Evolutionary conservation across 768 basidiomycete species (phyloP), one percentile per base, ranked within the genome.

Genomic region (Lactarius tabidus): DNA sequence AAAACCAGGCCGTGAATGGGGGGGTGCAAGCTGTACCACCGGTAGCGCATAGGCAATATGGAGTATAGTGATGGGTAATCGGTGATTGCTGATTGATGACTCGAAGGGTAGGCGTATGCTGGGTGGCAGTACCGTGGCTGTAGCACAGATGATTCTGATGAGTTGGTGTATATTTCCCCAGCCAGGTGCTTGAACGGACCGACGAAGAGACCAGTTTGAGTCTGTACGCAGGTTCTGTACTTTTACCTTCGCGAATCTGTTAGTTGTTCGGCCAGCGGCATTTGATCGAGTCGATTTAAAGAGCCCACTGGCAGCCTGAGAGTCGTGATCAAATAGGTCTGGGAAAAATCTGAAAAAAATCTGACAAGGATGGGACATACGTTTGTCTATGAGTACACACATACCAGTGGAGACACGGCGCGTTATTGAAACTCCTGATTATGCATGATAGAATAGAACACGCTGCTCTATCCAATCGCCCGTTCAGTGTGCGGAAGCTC

Each of bases 21-120:
- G 53, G 62, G 14, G 64, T 73, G 69, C 72, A 78, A 76, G 70
- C 75, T 71, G 66, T 80, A 82, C 70, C 77, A 80, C 43, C 68
- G 74, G 26, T 51, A 71, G 71, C 59, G n/a, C 52, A 28, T n/a
- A 18, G 23, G 18, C 18, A 35, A 33, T 59, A 26, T 54, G 52
- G 10, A 28, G 18, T 20, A 54, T 12, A 10, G 14, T 51, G 48
- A 15, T 15, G 14, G 6, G 48, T 51, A 28, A 15, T 15, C 10
- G 26, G 12, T 14, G 45, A 23, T 48, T 23, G 23, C n/a, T n/a
- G n/a, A n/a, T n/a, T n/a, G n/a, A 51, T 15, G 48, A 14, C 12
- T 48, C 45, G 12, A 26, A 48, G 45, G 41, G 43, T 43, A 26
- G 10, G 45, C 45, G 45, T 51, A 26, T 51, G 48, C 23, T 48